phyloP scores from a whole-genome alignment of 164 flowering plant genomes.

The Chimonanthus praecox region DNA sequence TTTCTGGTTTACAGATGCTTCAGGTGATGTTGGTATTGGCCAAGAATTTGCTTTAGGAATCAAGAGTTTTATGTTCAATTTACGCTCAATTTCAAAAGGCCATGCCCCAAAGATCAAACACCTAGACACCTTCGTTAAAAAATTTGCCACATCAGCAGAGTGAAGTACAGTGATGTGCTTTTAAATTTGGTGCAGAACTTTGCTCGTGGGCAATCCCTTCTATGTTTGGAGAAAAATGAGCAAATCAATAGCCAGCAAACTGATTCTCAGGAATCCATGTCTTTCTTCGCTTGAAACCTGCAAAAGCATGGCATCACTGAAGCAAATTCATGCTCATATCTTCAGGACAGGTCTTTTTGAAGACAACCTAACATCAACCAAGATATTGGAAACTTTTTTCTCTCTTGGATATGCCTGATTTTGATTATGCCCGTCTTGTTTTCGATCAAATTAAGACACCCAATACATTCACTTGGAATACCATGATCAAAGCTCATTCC shows the following conservation, averaged over 20 bases:
- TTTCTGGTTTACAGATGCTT: no score
- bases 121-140: no score
- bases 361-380: constrained; percentile 4
- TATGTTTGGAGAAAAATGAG: background rate
- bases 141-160: no score
- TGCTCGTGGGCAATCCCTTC: no score
- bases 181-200: no score
- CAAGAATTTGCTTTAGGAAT: no score
- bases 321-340: constrained; percentile 21
- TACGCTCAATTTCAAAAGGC: no score
- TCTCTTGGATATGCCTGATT: constrained; percentile 2
- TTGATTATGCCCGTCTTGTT: constrained; percentile 1
- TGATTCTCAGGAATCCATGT: constrained; percentile 18
- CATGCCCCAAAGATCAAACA: no score
- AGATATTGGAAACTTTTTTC: background rate
- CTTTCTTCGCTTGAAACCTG: constrained; percentile 13
- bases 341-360: constrained; percentile 7
- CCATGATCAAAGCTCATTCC: constrained; percentile 10
- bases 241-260: constrained; percentile 14
- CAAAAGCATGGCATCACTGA: constrained; percentile 6
- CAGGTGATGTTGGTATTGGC: no score
- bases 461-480: constrained; percentile 8
- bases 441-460: constrained; percentile 12
- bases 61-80: no score
- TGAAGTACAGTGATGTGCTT: no score